Evolutionary conservation across 2,329 filamentous ascomycete genomes (phyloP), one percentile per base, ranked within the genome.

Genomic region (Blastomyces silverae): DNA sequence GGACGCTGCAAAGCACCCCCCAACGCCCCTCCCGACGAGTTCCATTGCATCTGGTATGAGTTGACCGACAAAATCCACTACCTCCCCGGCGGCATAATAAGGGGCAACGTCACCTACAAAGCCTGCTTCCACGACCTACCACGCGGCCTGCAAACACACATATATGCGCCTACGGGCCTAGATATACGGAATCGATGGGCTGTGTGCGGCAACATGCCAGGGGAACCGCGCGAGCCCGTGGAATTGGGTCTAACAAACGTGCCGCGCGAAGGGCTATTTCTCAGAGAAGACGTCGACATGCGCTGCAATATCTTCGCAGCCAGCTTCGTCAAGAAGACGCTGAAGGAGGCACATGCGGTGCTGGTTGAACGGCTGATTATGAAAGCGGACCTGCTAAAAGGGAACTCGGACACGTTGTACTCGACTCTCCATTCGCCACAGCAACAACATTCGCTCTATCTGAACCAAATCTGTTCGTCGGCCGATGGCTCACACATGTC

Each of bases 251-350:
- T 70, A 3, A 76, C 89, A 6, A 83, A 83, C 17, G 85, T 83
- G 0, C 90, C 91, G 0, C 76, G 82, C 28, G 79, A 85, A 52
- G 91, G 91, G 0, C 79, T 96, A 15, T 95, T 92, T 73, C 79
- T 96, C 53, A 83, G 89, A n/a, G 91, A 96, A 79, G 91, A 96
- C 69, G 87, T 94, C 60, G 88, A 91, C 67, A 87, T 96, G 81
- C 84, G 84, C 65, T 95, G 91, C 79, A 93, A 92, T 71, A 79
- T 91, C 65, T 79, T 94, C 67, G 84, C 94, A 79, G 83, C 87
- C 0, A 78, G 79, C 8, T 95, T 95, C 72, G 89, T 96, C 65
- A 92, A 90, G 80, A 89, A 87, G 77, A 94, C 90, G 17, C 82
- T 95, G 57, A 89, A 89, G 71, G 90, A 89, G 72, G 85, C 89